Base-by-base conservation (phyloP, 2,329 filamentous ascomycete genomes). In the Hypoxylon sp. region DNA sequence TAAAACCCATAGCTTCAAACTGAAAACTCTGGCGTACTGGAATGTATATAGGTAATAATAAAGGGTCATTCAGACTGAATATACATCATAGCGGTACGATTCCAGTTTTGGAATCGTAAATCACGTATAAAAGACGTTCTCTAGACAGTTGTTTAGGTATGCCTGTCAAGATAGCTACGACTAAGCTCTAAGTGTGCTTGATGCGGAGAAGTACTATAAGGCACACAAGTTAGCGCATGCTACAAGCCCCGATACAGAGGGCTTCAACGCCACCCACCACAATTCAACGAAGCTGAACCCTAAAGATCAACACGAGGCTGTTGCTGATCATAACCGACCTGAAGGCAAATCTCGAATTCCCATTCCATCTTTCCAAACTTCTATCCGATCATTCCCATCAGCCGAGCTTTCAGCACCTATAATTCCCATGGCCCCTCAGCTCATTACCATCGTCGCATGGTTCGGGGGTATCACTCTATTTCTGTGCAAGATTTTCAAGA, bases 231-330 rank as follows among this genome's bases (percentile, higher is more conserved):
- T 28, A 46, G 41, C 38, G 41, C 41, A 43, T 36, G 19, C 59
- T 34, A 46, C 34, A 11, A 56, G 52, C 28, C 45, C 38, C 50
- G 32, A 30, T n/a, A 43, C 49, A 56, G 28, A 56, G 38, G 36
- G 43, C 6, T 19, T 30, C 32, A 23, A 36, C 30, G 14, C n/a
- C 43, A 41, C 41, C 46, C 28, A n/a, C 17, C 34, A 59, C 23
- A 51, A 25, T 30, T n/a, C 17, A 17, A 48, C 28, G n/a, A 55
- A 52, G 45, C 46, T 59, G 60, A 38, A 19, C 6, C 14, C 30
- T 6, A 30, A 19, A 57, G 61, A 65, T 67, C 51, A 25, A 28
- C 56, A 32, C 11, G 58, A 61, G 63, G 60, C 63, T 59, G 46
- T n/a, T 28, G 59, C 46, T 60, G 63, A 67, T 63, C n/a, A n/a